phyloP scores from a whole-genome alignment of 352 stramenopile species.

The Pythium pyrilobum region DNA sequence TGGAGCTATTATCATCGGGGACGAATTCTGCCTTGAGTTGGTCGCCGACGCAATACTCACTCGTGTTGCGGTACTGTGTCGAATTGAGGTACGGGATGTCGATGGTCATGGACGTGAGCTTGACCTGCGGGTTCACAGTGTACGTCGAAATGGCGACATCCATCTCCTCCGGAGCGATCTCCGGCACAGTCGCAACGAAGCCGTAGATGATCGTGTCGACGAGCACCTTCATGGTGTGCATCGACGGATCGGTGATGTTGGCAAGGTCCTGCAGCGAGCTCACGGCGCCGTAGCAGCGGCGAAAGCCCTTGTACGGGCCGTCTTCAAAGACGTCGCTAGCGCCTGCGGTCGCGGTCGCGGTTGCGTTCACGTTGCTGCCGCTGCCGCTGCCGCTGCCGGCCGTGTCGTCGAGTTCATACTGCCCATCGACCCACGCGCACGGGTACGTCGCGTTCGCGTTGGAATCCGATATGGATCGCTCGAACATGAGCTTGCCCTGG shows the following conservation, averaged over 20 bases:
- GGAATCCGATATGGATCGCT: conserved; percentile 30
- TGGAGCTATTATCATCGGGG: background rate
- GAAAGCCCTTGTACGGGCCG: conserved; percentile 20
- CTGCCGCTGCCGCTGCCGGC: background rate
- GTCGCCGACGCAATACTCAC: conserved; percentile 18
- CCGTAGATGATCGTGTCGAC: conserved; percentile 17
- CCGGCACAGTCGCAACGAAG: conserved; percentile 22
- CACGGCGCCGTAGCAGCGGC: conserved; percentile 25
- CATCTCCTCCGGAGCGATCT: conserved; percentile 20
- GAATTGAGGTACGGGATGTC: conserved; percentile 23
- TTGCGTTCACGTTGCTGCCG: background rate
- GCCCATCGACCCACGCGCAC: conserved; percentile 23
- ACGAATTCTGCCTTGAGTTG: conserved; percentile 1
- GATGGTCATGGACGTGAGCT: conserved; percentile 31
- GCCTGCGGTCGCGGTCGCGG: background rate
- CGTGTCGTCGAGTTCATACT: background rate
- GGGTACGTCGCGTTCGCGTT: conserved; percentile 26
- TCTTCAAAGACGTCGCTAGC: background rate
- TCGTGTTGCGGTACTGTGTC: conserved; percentile 26
- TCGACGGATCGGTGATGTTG: conserved; percentile 23
- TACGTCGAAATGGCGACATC: conserved; percentile 27
- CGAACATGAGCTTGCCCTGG: conserved; percentile 36
- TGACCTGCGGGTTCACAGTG: conserved; percentile 27
- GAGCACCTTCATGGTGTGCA: conserved; percentile 21
- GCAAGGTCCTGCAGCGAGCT: conserved; percentile 23